Evolutionary conservation across 441 rosid species (phyloP), one percentile per base, ranked within the genome.

Genomic region (Adansonia grandidieri): DNA sequence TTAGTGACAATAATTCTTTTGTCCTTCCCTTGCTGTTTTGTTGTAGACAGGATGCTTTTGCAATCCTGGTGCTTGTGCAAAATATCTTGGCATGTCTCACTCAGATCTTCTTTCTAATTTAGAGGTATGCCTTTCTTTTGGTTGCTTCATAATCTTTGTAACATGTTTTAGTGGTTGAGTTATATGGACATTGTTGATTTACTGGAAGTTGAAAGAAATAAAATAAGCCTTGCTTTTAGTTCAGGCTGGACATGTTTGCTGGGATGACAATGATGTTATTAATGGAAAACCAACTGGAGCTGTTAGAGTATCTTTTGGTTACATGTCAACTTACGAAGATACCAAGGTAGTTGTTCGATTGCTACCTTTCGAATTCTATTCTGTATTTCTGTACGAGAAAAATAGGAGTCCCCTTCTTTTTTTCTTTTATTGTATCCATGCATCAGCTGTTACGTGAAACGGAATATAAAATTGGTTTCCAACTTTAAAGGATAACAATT

Each of bases 51-150:
- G 99, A 81, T 96, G 99, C 89, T 96, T 96, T 86, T 94, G 99
- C 89, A 96, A 96, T 87, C 99, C 99, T 20, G 99, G 99, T 74
- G 97, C 99, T 71, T 96, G 99, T 86, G 97, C 97, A 57, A 96
- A 96, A 85, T 91, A 91, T 87, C 96, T 96, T 81, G 87, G 88
- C 75, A 90, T 96, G 82, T 89, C 98, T 85, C 98, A 96, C 86
- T 79, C 78, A 19, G 98, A 91, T 90, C 89, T 96, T 84, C 88
- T 92, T 76, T 91, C 93, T 24, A 96, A 94, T 81, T 80, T 91
- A 66, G 98, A 94, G 97, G 99, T 96, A 81, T 61, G 75, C n/a
- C n/a, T 81, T 47, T 1, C 24, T 75, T 71, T 53, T 77, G 42
- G 42, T 40, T 32, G 37, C 40, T 48, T 65, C 42, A 47, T 67